Evolutionary conservation across 169 alveolate species (phyloP).

Genomic region (Cryptosporidium meleagridis): DNA sequence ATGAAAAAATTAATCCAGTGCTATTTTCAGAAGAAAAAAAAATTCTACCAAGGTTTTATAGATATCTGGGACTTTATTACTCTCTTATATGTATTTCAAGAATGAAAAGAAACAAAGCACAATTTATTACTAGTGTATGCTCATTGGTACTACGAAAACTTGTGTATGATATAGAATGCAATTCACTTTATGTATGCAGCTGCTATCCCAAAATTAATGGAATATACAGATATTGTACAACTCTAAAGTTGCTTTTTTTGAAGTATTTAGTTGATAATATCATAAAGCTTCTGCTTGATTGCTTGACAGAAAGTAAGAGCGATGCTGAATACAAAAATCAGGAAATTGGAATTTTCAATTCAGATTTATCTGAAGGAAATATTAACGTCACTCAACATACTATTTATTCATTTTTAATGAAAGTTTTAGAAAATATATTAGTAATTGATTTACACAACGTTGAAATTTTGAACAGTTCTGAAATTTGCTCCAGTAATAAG

Average conservation of each 20-base stretch:
- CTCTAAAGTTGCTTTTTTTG: neutral
- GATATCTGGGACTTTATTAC: slow-evolving; percentile 44
- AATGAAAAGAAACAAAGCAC: slow-evolving; percentile 74
- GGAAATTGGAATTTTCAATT: slow-evolving; percentile 37
- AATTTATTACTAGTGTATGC: slow-evolving; percentile 55
- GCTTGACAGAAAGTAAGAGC: slow-evolving; percentile 25
- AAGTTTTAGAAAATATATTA: slow-evolving; percentile 27
- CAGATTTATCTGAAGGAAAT: slow-evolving; percentile 13
- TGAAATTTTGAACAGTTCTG: neutral
- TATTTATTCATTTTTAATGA: slow-evolving; percentile 49
- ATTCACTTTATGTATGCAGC: slow-evolving; percentile 27
- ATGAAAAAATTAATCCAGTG: neutral
- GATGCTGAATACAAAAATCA: slow-evolving; percentile 70
- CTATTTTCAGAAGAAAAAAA: neutral
- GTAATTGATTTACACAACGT: slow-evolving; percentile 57
- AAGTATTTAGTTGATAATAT: slow-evolving; percentile 19
- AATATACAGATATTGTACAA: neutral
- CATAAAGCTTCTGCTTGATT: slow-evolving; percentile 13
- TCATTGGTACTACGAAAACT: slow-evolving; percentile 51
- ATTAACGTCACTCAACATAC: slow-evolving; percentile 59
- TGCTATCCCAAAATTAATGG: neutral
- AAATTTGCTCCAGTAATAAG: neutral
- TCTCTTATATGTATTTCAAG: slow-evolving; percentile 53
- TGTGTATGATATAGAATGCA: slow-evolving; percentile 48
- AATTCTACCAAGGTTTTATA: slow-evolving; percentile 41